Evolutionary conservation across 2,329 filamentous ascomycete genomes (phyloP).

Genomic region (Coniochaeta sp.): DNA sequence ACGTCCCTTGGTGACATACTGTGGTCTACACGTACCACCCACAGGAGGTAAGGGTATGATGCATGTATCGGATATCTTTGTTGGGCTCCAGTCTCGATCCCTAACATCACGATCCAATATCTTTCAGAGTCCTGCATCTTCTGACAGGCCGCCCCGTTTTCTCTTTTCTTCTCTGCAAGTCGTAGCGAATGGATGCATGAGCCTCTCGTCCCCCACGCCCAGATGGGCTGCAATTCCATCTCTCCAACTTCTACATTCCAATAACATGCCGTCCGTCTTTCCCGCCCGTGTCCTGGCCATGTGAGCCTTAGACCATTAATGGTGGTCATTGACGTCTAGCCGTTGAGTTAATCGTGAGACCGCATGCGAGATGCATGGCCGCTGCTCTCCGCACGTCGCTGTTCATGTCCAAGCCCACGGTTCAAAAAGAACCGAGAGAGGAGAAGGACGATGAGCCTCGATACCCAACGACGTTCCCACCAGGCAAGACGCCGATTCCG

Average conservation of each 20-base stretch:
- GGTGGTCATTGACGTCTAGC: neutral
- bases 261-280: neutral
- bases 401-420: neutral
- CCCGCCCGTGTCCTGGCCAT: neutral
- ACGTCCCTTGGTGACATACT: neutral
- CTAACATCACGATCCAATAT: conserved; percentile 9
- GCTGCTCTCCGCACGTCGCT: neutral
- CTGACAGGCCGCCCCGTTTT: conserved; percentile 18
- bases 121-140: conserved; percentile 4
- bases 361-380: neutral
- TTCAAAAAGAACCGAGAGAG: neutral
- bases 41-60: no score
- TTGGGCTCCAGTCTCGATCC: conserved; percentile 2
- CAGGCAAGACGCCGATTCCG: neutral
- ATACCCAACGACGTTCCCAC: neutral
- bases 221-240: neutral
- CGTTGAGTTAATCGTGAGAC: neutral
- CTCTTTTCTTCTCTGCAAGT: conserved; percentile 6
- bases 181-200: conserved; percentile 7
- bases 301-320: neutral
- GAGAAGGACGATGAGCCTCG: neutral
- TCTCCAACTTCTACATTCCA: neutral
- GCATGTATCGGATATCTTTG: conserved; percentile 11
- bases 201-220: neutral
- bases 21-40: no score